Base-by-base conservation (phyloP, 192 early-diverging fungal species). In the Lunasporangiospora selenospora region DNA sequence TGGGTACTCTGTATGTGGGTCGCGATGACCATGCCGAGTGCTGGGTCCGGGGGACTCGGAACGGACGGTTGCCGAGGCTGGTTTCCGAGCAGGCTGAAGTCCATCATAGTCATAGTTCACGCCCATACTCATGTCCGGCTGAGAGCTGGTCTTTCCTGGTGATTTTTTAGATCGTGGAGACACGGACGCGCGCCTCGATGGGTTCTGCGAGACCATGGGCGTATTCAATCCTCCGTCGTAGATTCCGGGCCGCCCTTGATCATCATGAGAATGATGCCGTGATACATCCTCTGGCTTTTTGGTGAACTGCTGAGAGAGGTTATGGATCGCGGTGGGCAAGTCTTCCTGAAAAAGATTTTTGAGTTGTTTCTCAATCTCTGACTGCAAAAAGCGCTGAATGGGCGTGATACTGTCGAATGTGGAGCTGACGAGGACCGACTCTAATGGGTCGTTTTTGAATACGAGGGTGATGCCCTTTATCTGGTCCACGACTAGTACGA, bases 391-490 rank as follows among this genome's bases (percentile, higher is more conserved):
- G 3, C 87, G 70, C 40, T 92, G 84, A 38, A 99, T 92, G 33
- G 87, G 90, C 18, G 93, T 87, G 32, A 98, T 88, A 62, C 89
- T 87, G 61, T 99, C 98, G 73, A 99, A 99, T 1, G 98, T 97
- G n/a, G 94, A 97, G 55, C 90, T 92, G 37, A 99, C 95, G 49
- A 92, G 85, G 10, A 99, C 90, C 0, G 87, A 90, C 41, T 98
- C 96, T 24, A 99, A 70, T 11, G 98, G 97, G 62, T 98, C 97
- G 65, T 95, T 98, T 65, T 98, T 96, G 65, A 99, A 98, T 16
- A 94, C 95, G 43, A 99, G 82, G 0, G 97, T 98, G 24, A 98
- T 89, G 24, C 98, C 98, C 66, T 92, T 93, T 45, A 89, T 81
- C 75, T 97, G 93, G 60, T 95, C 95, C 2, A 99, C 93, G 0